phyloP scores from a whole-genome alignment of 106 monocot species.

The Agapanthus africanus region DNA sequence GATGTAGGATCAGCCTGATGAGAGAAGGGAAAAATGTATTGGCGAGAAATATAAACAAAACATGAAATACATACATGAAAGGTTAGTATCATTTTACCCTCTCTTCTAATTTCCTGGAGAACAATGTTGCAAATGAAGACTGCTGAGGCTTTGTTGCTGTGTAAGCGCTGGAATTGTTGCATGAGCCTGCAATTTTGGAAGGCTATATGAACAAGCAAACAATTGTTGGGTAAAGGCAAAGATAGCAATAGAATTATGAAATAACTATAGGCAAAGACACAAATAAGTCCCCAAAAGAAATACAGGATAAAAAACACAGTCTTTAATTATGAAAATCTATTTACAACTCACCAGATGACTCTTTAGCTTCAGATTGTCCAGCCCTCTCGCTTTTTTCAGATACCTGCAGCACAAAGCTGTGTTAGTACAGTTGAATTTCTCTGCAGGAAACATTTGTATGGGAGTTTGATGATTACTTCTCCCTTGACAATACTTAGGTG shows the following conservation, averaged over 20 bases:
- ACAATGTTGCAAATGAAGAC: neutral
- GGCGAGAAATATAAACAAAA: neutral
- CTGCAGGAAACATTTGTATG: neutral
- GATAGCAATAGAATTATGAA: too few relatives aligned
- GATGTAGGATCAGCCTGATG: conserved; percentile 2
- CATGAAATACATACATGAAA: neutral
- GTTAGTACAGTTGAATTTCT: neutral
- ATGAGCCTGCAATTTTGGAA: neutral
- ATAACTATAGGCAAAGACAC: neutral
- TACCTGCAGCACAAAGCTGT: neutral
- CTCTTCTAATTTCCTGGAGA: conserved; percentile 9
- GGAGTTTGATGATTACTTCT: neutral
- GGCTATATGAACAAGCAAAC: neutral
- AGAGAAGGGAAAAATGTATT: neutral
- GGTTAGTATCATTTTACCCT: conserved; percentile 4
- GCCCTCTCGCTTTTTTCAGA: conserved; percentile 4
- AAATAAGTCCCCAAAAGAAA: neutral
- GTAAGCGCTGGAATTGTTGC: neutral
- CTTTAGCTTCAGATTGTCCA: neutral
- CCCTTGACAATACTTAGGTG: neutral
- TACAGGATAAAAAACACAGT: neutral
- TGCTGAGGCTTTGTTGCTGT: neutral
- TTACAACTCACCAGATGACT: neutral
- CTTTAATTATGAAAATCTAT: neutral
- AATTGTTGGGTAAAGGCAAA: neutral